These are phyloP conservation scores for Russula vinacea DNA, from an alignment of 768 basidiomycete species.

Conservation along the genomic window DNA sequence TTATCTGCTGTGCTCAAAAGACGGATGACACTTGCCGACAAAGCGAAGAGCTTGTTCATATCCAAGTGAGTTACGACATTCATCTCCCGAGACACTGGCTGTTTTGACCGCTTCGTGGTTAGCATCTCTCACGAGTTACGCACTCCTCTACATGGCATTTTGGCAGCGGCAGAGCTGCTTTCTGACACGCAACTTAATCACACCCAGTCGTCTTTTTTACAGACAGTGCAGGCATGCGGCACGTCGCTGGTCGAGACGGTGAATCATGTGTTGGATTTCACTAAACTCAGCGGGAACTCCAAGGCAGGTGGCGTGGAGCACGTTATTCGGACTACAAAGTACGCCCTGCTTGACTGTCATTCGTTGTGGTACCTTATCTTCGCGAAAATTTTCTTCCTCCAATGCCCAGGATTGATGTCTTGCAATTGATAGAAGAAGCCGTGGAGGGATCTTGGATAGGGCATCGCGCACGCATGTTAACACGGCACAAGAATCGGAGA, in stretches of 20 bases:
- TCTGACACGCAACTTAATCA: slow-evolving; percentile 78
- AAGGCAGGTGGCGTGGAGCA: slow-evolving; percentile 77
- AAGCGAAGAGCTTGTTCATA: slow-evolving; percentile 89
- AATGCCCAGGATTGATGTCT: slow-evolving; percentile 56
- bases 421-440: slow-evolving; percentile 83
- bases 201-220: slow-evolving; percentile 80
- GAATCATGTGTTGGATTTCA: slow-evolving; percentile 95
- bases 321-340: slow-evolving; percentile 66
- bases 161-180: slow-evolving; percentile 90
- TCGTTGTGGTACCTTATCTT: background rate
- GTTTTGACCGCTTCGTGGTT: slow-evolving; percentile 4
- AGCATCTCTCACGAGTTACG: slow-evolving; percentile 90
- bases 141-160: slow-evolving; percentile 91
- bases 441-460: slow-evolving; percentile 96
- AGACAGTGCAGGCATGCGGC: slow-evolving; percentile 92
- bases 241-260: slow-evolving; percentile 96
- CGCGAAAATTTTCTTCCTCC: background rate
- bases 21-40: slow-evolving; percentile 91
- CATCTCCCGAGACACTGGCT: background rate
- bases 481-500: slow-evolving; percentile 63
- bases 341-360: slow-evolving; percentile 29
- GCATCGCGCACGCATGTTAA: slow-evolving; percentile 72
- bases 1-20: slow-evolving; percentile 89
- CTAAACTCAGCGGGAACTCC: slow-evolving; percentile 84
- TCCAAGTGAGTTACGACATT: slow-evolving; percentile 59